Conservation (phyloP, 106 monocot genomes). For the Dioscorea alata region DNA sequence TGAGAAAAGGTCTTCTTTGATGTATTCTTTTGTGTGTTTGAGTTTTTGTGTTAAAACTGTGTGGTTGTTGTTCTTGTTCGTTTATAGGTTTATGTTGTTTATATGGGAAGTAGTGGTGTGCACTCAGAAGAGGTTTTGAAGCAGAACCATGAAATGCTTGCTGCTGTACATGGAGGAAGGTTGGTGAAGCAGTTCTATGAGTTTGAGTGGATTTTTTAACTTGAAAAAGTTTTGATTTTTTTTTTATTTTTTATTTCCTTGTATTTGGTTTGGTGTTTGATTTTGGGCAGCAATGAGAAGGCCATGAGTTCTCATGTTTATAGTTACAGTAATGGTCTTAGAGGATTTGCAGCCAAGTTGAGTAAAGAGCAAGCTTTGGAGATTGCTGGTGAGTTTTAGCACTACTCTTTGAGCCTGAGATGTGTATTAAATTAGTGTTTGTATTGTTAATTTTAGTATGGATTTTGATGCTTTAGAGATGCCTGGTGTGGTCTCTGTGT, state of each 20-base stretch:
- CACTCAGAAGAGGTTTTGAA: conserved; percentile 38
- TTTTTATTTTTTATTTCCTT: neutral
- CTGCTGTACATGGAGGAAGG: conserved; percentile 80
- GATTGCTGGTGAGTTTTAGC: conserved; percentile 40
- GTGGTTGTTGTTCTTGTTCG: neutral
- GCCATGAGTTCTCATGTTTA: conserved; percentile 75
- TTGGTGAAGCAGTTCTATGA: conserved; percentile 2
- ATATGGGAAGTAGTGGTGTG: conserved; percentile 61
- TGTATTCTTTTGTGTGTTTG: neutral
- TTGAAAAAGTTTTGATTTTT: neutral
- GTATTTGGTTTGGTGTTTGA: neutral
- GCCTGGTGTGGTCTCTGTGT: conserved; percentile 72
- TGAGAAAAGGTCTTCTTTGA: neutral
- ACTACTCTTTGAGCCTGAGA: neutral
- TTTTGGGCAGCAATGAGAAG: conserved; percentile 43
- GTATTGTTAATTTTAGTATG: neutral
- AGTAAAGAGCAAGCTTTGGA: conserved; percentile 57
- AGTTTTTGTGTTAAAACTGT: neutral
- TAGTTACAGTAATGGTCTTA: conserved; percentile 63
- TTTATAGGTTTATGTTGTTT: conserved; percentile 77
- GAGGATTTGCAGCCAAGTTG: conserved; percentile 89
- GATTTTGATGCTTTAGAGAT: conserved; percentile 34
- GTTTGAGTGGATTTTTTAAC: neutral
- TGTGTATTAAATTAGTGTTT: neutral
- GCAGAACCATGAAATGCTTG: conserved; percentile 61